A percentile compares a stretch with the other conserved stretches of the same genome.
Evolutionary conservation across 805 yeast genomes (phyloP).

Genomic region (Teunomyces pallodes): DNA sequence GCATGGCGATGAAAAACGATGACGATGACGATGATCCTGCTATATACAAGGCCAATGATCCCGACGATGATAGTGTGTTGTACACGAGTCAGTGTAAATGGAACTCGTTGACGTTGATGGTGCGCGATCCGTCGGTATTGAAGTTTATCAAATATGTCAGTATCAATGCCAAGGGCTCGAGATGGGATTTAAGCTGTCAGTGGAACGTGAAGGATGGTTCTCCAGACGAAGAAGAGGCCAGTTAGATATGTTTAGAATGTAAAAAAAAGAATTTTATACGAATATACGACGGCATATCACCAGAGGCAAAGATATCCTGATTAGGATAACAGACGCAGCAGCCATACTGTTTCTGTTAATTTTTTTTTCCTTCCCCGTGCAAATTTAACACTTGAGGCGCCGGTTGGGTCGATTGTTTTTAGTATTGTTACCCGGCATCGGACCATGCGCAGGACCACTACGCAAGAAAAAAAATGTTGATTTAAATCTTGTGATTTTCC

Average conservation of each 20-base stretch:
- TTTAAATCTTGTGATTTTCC: neutral
- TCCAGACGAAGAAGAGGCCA: constrained; percentile 36
- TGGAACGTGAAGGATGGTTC: constrained; percentile 66
- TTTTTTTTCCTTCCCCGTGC: too few species aligned
- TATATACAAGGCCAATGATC: constrained; percentile 56
- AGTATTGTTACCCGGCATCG: neutral
- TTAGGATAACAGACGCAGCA: neutral
- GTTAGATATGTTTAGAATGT: neutral
- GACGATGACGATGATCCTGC: constrained; percentile 78
- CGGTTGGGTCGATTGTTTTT: too few species aligned
- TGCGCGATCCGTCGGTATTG: constrained; percentile 82
- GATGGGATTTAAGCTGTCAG: constrained; percentile 86
- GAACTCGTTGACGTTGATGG: constrained; percentile 75
- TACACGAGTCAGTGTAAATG: constrained; percentile 78
- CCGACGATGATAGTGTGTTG: constrained; percentile 70
- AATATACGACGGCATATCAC: neutral
- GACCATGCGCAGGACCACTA: neutral
- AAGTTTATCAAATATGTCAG: constrained; percentile 92
- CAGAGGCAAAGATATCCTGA: neutral
- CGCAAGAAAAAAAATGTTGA: neutral
- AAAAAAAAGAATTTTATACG: neutral
- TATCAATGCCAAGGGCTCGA: constrained; percentile 78
- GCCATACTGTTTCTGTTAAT: too few species aligned
- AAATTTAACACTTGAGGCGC: too few species aligned
- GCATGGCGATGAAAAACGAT: constrained; percentile 63